phyloP scores from a whole-genome alignment of 116 monocot species.

The Papilionanthe hybrid region DNA sequence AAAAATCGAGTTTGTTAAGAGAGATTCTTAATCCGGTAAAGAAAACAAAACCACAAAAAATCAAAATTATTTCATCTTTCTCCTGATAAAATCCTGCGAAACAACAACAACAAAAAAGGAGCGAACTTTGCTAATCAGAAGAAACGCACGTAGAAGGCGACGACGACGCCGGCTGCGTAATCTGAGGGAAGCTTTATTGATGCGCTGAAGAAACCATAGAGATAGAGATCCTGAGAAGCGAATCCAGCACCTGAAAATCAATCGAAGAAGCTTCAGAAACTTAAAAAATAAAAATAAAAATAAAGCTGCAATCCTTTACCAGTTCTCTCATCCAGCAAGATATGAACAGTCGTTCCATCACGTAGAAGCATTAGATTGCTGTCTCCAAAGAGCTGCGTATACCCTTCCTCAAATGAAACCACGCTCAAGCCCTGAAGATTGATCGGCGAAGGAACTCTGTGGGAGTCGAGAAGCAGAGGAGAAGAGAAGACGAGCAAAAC shows the following conservation, averaged over 20 bases:
- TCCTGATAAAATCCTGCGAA: background rate
- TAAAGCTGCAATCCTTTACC: slow-evolving; percentile 24
- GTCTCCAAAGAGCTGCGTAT: slow-evolving; percentile 92
- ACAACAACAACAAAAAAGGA: background rate
- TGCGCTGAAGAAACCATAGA: slow-evolving; percentile 83
- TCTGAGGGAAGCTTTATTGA: slow-evolving; percentile 87
- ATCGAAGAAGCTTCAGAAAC: background rate
- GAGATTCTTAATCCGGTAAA: no score
- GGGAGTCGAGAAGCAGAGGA: background rate
- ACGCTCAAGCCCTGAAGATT: slow-evolving; percentile 18
- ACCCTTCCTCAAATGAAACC: slow-evolving; percentile 70
- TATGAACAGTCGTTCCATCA: slow-evolving; percentile 68
- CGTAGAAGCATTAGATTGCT: slow-evolving; percentile 67
- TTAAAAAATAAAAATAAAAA: background rate
- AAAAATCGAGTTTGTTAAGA: no score
- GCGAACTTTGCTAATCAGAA: background rate
- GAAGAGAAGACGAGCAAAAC: slow-evolving; percentile 3
- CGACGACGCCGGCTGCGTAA: slow-evolving; percentile 89
- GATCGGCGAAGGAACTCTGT: slow-evolving; percentile 3
- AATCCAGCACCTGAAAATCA: slow-evolving; percentile 68
- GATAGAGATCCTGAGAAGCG: slow-evolving; percentile 73
- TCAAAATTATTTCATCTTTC: background rate
- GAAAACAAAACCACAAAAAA: no score
- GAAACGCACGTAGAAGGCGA: slow-evolving; percentile 77
- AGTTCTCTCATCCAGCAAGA: slow-evolving; percentile 77